Conservation (phyloP, 495 filamentous ascomycete genomes). For the Parmelia sp. region DNA sequence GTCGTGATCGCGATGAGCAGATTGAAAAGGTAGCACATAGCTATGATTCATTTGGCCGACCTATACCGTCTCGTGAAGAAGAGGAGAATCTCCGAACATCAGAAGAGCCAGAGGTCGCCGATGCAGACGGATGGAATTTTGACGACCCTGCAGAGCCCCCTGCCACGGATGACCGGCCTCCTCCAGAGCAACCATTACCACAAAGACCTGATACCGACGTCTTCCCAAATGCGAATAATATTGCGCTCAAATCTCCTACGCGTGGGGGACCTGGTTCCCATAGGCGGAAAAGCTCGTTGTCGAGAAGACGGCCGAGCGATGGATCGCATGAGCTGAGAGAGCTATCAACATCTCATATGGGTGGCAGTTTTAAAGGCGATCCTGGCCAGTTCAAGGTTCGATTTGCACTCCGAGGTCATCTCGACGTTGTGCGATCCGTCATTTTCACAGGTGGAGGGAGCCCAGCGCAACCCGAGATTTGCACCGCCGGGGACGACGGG, state of each 20-base stretch:
- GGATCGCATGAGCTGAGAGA: constrained; percentile 45
- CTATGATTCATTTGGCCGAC: constrained; percentile 50
- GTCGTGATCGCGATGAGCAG: constrained; percentile 36
- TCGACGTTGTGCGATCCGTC: constrained; percentile 86
- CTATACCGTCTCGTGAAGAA: constrained; percentile 39
- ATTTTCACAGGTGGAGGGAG: constrained; percentile 95
- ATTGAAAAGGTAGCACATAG: constrained; percentile 50
- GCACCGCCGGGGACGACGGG: constrained; percentile 92
- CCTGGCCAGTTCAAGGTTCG: constrained; percentile 78
- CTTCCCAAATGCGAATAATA: constrained; percentile 76
- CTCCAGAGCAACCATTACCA: constrained; percentile 45
- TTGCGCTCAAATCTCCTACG: constrained; percentile 69
- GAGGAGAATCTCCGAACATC: constrained; percentile 31
- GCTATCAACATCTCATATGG: constrained; percentile 27
- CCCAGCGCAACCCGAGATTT: constrained; percentile 91
- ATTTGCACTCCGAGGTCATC: constrained; percentile 84
- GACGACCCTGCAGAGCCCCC: constrained; percentile 57
- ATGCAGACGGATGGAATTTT: constrained; percentile 87
- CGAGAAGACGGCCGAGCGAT: constrained; percentile 55
- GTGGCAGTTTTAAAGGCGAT: constrained; percentile 45
- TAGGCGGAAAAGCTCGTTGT: constrained; percentile 73
- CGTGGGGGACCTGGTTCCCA: constrained; percentile 61
- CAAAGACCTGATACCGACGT: constrained; percentile 73
- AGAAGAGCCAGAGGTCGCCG: constrained; percentile 36
- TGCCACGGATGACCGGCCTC: constrained; percentile 32